These are phyloP conservation scores for Trypanosoma brucei DNA, from an alignment of 208 protist genomes.

Conservation along the genomic window DNA sequence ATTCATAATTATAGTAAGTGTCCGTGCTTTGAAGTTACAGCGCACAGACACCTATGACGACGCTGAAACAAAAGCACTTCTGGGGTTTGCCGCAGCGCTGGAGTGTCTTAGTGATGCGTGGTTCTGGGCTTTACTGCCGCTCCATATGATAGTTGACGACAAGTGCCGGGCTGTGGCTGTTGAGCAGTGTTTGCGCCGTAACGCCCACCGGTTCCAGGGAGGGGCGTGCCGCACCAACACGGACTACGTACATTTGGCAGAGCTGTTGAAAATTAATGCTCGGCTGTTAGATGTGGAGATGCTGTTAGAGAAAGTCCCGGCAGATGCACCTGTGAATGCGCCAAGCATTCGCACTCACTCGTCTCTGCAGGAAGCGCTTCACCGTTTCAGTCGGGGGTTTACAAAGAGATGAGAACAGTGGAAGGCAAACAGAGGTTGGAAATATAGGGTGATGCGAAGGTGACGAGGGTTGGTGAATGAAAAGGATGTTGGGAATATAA, in stretches of 20 bases:
- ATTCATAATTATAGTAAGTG: slow-evolving; percentile 54
- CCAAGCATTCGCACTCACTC: slow-evolving; percentile 69
- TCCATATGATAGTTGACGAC: slow-evolving; percentile 72
- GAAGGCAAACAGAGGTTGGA: background rate
- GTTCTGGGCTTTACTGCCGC: slow-evolving; percentile 77
- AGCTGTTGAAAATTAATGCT: slow-evolving; percentile 36
- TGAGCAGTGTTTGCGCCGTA: slow-evolving; percentile 60
- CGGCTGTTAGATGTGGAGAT: slow-evolving; percentile 37
- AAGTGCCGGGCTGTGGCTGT: slow-evolving; percentile 44
- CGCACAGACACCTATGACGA: slow-evolving; percentile 46
- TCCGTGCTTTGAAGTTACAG: slow-evolving; percentile 51
- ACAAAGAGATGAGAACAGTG: slow-evolving; percentile 6
- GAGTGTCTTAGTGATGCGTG: slow-evolving; percentile 67
- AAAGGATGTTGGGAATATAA: too few species aligned
- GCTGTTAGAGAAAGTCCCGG: slow-evolving; percentile 23
- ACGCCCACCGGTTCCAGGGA: slow-evolving; percentile 51
- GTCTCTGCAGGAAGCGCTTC: slow-evolving; percentile 51
- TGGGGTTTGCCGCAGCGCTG: slow-evolving; percentile 61
- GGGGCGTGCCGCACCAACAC: slow-evolving; percentile 10
- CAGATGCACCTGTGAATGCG: slow-evolving; percentile 31
- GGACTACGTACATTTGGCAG: slow-evolving; percentile 39
- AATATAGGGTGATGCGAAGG: background rate
- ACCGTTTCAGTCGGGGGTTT: slow-evolving; percentile 24
- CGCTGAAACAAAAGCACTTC: slow-evolving; percentile 63
- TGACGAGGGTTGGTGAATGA: too few species aligned